Conservation (phyloP, 345 rosid genomes). For the Gossypioides kirkii region DNA sequence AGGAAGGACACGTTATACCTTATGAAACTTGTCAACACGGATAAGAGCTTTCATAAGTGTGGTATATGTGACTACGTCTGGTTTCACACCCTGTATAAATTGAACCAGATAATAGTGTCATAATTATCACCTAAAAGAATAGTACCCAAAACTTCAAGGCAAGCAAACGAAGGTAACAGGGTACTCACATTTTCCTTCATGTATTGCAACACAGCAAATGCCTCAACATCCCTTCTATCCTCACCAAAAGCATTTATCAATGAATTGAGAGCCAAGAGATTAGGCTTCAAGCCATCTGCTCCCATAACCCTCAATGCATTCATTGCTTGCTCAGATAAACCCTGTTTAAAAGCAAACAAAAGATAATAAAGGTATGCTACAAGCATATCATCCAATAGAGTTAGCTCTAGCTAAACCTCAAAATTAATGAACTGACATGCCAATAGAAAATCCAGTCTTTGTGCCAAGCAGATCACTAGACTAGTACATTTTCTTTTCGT, state of each 20-base stretch:
- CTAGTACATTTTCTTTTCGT: not conserved
- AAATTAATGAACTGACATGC: not conserved
- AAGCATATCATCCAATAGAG: not conserved
- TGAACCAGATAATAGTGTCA: constrained; percentile 22
- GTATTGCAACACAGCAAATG: constrained; percentile 83
- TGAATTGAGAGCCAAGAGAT: constrained; percentile 83
- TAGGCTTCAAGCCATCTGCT: constrained; percentile 80
- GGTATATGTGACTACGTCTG: constrained; percentile 93
- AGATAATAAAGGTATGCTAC: not conserved
- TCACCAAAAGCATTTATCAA: constrained; percentile 93
- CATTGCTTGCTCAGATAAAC: constrained; percentile 85
- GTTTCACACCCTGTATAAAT: constrained; percentile 65
- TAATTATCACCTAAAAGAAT: constrained; percentile 4
- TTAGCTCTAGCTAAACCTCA: not conserved
- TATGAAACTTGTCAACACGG: constrained; percentile 74
- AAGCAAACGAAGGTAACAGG: not conserved
- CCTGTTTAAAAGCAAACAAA: constrained; percentile 40
- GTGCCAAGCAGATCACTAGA: not conserved
- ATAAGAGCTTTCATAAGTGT: constrained; percentile 92
- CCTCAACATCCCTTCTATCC: constrained; percentile 91
- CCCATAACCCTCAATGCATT: constrained; percentile 86
- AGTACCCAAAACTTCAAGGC: not conserved
- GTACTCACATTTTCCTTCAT: constrained; percentile 83
- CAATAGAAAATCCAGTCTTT: not conserved
- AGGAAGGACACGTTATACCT: constrained; percentile 40